Conservation (phyloP, 306 rosid species). For the Cucumis melo region DNA sequence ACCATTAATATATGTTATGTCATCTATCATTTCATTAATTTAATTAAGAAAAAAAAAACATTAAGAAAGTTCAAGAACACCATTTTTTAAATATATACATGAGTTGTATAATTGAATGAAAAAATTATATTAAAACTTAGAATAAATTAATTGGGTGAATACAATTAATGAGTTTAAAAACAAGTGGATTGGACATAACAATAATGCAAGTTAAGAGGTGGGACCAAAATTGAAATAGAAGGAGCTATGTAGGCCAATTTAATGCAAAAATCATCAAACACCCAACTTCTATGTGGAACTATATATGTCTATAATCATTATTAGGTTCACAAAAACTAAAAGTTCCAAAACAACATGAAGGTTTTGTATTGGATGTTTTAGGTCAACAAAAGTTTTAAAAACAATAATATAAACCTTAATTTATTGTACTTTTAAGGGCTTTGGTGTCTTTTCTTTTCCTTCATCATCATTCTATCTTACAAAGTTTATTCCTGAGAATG, state of each 20-base stretch:
- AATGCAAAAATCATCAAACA: conserved; percentile 3
- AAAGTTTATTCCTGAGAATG: background rate
- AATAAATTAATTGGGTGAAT: background rate
- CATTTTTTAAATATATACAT: background rate
- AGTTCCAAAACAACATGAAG: background rate
- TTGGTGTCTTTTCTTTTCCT: background rate
- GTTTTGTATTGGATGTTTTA: background rate
- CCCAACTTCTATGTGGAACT: background rate
- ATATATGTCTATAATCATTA: background rate
- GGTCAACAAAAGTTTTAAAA: background rate
- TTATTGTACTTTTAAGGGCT: background rate
- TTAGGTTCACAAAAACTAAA: conserved; percentile 2
- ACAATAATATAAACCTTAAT: background rate
- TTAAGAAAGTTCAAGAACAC: background rate
- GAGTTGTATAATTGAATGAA: background rate
- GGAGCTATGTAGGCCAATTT: background rate
- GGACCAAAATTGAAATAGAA: background rate
- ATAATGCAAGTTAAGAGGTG: background rate
- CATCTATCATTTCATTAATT: background rate
- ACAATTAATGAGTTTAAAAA: background rate
- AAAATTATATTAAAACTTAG: background rate
- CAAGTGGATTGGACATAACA: conserved; percentile 6
- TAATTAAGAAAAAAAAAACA: background rate
- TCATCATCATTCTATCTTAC: background rate
- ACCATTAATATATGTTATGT: background rate